Base-by-base conservation (phyloP, 176 grass and related monocot genomes). In the Areca catechu region DNA sequence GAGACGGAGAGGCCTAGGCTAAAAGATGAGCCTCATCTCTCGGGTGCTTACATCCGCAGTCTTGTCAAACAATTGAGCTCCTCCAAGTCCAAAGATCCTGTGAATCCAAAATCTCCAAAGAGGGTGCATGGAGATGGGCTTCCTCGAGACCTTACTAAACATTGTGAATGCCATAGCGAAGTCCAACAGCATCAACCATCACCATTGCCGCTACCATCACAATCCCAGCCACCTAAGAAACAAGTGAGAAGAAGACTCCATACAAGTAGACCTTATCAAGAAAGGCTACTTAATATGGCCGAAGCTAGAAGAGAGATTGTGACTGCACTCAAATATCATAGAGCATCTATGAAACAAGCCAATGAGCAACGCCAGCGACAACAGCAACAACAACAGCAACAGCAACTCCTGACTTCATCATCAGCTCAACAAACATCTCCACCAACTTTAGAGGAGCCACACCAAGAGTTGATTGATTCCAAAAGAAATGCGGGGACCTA, bases 221-320 rank as follows among this genome's bases (percentile, higher is more conserved):
- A 82, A 54, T 18, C 57, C 22, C 49, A 23, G 22, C 30, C 25
- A 68, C 83, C 79, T 69, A 98, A 98, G 81, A 98, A 92, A 69
- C 92, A 97, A 75, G 81, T 92, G 37, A 91, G 87, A 60, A 86
- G 93, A 71, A 76, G 93, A 78, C 78, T 88, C 66, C 93, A 98
- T 61, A 91, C 93, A 24, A 92, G 83, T 63, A 76, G 76, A 48
- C 93, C 93, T 0, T 98, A 98, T 66, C 87, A 92, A 72, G 87
- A 98, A 66, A 85, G 84, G 58, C 67, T 98, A 25, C 72, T 98
- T 47, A 98, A 98, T 62, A 98, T 98, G 93, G 93, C 93, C 10
- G 93, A 98, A 57, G 93, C 87, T 48, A 77, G 93, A 75, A 58
- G 93, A 63, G 93, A 98, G 85, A 98, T 98, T 24, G 87, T 92